phyloP scores from a whole-genome alignment of 768 basidiomycete species.

The Xerocomus potaroensis region DNA sequence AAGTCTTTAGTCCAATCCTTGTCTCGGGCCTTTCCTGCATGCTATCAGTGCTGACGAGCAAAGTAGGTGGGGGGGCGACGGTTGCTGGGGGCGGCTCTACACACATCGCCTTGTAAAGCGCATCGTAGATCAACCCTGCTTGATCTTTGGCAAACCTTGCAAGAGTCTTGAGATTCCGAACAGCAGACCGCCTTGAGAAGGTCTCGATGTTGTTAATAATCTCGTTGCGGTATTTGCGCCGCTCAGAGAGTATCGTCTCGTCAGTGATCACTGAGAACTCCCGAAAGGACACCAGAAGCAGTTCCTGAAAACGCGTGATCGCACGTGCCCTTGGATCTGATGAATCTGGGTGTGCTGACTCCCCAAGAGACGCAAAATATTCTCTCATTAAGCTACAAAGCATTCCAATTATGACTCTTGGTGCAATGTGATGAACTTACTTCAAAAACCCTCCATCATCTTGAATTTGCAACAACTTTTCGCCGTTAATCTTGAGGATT shows the following conservation, averaged over 20 bases:
- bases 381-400: constrained; percentile 78
- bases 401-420: background rate
- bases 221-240: constrained; percentile 80
- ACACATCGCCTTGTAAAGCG: constrained; percentile 81
- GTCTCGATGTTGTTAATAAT: constrained; percentile 90
- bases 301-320: constrained; percentile 96
- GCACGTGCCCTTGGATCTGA: constrained; percentile 84
- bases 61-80: constrained; percentile 43
- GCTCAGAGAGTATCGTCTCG: constrained; percentile 85
- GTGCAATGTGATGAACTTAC: constrained; percentile 39
- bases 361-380: constrained; percentile 90
- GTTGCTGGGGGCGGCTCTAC: constrained; percentile 63
- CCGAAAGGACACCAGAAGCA: constrained; percentile 93
- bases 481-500: constrained; percentile 96
- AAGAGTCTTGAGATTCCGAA: constrained; percentile 79
- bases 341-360: constrained; percentile 90
- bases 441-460: constrained; percentile 97
- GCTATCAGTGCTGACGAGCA: constrained; percentile 55
- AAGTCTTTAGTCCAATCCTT: constrained; percentile 79
- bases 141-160: constrained; percentile 86
- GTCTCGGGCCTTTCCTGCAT: constrained; percentile 82
- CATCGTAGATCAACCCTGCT: constrained; percentile 87
- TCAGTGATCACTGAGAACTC: constrained; percentile 97
- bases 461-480: constrained; percentile 85
- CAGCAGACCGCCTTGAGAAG: constrained; percentile 87